Percentiles rank a stretch among this genome's conserved stretches.
phyloP scores from a whole-genome alignment of 2,329 filamentous ascomycete genomes.

The Beauveria sp. region DNA sequence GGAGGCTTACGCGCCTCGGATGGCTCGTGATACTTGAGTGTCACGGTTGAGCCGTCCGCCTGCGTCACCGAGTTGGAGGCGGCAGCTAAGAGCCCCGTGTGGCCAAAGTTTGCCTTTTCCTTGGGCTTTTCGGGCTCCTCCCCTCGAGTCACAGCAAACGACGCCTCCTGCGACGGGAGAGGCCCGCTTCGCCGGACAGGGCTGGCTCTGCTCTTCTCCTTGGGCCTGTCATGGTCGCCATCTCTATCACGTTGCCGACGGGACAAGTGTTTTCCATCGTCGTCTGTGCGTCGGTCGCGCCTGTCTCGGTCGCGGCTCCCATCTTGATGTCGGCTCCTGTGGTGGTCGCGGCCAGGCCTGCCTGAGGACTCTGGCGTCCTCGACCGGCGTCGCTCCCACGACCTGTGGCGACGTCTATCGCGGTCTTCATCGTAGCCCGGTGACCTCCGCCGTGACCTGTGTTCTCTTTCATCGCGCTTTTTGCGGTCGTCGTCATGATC shows the following conservation, averaged over 20 bases:
- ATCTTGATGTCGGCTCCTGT: constrained; percentile 20
- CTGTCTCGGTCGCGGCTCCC: constrained; percentile 15
- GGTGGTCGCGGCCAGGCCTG: constrained; percentile 12
- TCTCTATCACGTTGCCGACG: constrained; percentile 1
- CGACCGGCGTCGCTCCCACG: constrained; percentile 10
- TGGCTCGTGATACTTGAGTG: constrained; percentile 94
- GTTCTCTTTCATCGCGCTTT: neutral
- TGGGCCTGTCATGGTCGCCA: constrained; percentile 13
- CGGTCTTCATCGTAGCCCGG: constrained; percentile 7
- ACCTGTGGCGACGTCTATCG: constrained; percentile 6
- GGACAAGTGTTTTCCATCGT: neutral
- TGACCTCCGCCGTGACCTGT: constrained; percentile 5
- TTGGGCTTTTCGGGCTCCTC: constrained; percentile 51
- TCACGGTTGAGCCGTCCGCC: constrained; percentile 63
- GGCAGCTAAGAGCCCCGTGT: constrained; percentile 75
- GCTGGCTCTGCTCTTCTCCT: constrained; percentile 17
- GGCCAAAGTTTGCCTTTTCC: constrained; percentile 80
- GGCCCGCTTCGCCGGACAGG: constrained; percentile 35
- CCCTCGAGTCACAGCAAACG: constrained; percentile 45
- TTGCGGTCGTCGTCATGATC: neutral
- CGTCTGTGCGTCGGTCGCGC: constrained; percentile 3
- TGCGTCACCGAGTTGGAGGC: constrained; percentile 74
- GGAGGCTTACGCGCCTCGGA: constrained; percentile 85
- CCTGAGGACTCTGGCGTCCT: constrained; percentile 7
- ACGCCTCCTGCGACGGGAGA: constrained; percentile 51